phyloP scores from a whole-genome alignment of 2,329 filamentous ascomycete genomes.

The Claviceps spartinae region DNA sequence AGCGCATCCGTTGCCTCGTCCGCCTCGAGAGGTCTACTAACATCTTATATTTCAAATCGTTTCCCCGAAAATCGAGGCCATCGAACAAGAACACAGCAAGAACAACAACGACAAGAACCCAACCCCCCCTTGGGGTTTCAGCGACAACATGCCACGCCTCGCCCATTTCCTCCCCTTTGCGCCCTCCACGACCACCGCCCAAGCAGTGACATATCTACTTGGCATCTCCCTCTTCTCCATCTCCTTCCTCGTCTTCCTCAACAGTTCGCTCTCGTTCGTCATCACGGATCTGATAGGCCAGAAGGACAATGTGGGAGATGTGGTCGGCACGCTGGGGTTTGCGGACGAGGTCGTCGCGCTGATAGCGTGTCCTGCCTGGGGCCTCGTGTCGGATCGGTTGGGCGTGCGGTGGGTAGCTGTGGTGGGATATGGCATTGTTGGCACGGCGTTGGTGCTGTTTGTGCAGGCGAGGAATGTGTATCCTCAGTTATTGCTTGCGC shows the following conservation, averaged over 20 bases:
- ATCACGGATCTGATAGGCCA: constrained; percentile 70
- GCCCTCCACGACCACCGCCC: constrained; percentile 42
- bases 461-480: constrained; percentile 82
- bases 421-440: constrained; percentile 71
- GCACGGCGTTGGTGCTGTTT: constrained; percentile 60
- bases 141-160: constrained; percentile 22
- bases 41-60: no score
- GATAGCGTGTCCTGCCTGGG: constrained; percentile 69
- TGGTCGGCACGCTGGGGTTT: constrained; percentile 75
- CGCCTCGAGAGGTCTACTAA: constrained; percentile 1
- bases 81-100: no score
- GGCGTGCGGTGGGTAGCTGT: constrained; percentile 63
- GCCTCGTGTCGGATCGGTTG: constrained; percentile 60
- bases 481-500: constrained; percentile 71
- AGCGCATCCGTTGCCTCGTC: constrained; percentile 2
- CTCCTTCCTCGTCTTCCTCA: constrained; percentile 80
- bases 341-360: constrained; percentile 73
- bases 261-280: constrained; percentile 72
- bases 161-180: constrained; percentile 43
- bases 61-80: no score
- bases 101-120: no score
- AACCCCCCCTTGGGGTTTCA: no score
- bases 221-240: constrained; percentile 79
- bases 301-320: constrained; percentile 59
- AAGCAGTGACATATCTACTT: constrained; percentile 63